Base-by-base conservation (phyloP, 352 stramenopile species). In the Pilasporangium apinafurcum region DNA sequence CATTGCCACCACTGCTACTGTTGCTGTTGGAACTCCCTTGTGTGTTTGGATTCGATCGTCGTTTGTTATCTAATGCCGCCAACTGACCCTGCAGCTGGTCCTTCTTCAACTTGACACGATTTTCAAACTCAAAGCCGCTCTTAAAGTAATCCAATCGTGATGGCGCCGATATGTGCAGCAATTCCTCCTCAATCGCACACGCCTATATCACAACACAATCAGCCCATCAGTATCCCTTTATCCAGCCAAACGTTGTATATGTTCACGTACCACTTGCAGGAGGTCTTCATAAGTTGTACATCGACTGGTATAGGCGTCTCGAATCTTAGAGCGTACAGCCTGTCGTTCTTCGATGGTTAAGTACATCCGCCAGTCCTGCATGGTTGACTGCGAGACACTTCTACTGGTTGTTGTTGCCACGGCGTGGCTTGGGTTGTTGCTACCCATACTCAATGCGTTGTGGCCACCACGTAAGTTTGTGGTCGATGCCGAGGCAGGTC, bases 141-240 rank as follows among this genome's bases (percentile, higher is more conserved):
- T 95, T 95, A 42, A 95, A 95, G 67, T 95, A 95, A 48, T 95
- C 83, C 7, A 95, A 62, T 48, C 83, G 74, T 45, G 80, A 93
- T 47, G 80, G 83, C 24, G 83, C 80, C 40, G 83, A 89, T 42
- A 95, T 95, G 49, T 95, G 83, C 42, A 95, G 59, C 53, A 95
- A 55, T 46, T 95, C 83, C 37, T 95, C 83, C 54, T 95, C 81
- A 57, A 95, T 95, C 26, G 83, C 83, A 37, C 72, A 91, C 16
- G 79, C 82, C 82, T 94, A 52, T 3, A 18, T 9, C 6, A 26
- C 21, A 47, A 14, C 29, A n/a, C 37, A 8, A 46, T 16, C 14
- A 29, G 8, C 13, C 8, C 28, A 48, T 27, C 21, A 26, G 33
- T 27, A n/a, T 21, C 4, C n/a, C 25, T 6, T 2, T n/a, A 26